Evolutionary conservation across 768 basidiomycete species (phyloP), one percentile per base, ranked within the genome.

Genomic region (Roridomyces roridus): DNA sequence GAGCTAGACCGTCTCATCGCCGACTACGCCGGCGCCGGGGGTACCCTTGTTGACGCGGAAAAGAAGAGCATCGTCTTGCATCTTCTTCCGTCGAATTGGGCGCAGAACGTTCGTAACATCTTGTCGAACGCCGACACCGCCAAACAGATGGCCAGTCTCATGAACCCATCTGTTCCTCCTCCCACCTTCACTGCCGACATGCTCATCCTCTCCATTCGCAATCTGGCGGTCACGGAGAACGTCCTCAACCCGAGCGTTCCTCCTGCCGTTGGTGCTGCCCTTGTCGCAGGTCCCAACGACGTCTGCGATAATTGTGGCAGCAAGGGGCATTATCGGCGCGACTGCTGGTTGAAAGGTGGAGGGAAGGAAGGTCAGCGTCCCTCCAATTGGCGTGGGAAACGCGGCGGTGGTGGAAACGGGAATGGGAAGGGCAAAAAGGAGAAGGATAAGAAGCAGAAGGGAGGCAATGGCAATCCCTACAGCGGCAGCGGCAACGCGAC

Each of bases 361-460:
- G 44, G 44, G 25, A 46, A 46, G 20, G 44, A 21, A n/a, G 44
- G 44, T 14, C 44, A 46, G 14, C 44, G 44, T 26, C 44, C 44
- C 10, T n/a, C 44, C 25, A 46, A 46, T 24, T 46, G 44, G 44
- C 25, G 44, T n/a, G 28, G 44, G 11, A 46, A 46, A 24, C 17
- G 44, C 23, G 24, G 24, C 3, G 44, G 28, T 14, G 24, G 28
- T 9, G 28, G 44, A n/a, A n/a, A n/a, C n/a, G n/a, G n/a, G n/a
- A n/a, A n/a, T 5, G 44, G 44, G 9, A 46, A 46, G 25, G 8
- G 12, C 5, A 46, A 46, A 14, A 31, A 40, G 21, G 39, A n/a
- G 15, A 34, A 34, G 7, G 44, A 24, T 10, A n/a, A n/a, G 44
- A 23, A 29, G 25, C 24, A 26, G 28, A 11, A 24, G 44, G 5